phyloP scores from a whole-genome alignment of 2,329 filamentous ascomycete genomes.

The Colletotrichum australisinense region DNA sequence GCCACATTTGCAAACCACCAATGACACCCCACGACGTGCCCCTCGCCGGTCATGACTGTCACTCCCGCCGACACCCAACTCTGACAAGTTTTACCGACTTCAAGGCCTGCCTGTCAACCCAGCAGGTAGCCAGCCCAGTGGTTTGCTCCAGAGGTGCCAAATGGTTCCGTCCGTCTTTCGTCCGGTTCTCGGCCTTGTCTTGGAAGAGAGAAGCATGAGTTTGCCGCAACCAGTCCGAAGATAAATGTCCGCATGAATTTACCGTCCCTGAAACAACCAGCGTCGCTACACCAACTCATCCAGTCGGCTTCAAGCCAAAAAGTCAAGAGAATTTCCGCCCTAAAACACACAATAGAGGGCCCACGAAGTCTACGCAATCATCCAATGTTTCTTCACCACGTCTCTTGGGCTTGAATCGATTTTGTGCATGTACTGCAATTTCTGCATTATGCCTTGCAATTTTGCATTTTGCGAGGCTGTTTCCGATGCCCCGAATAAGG shows the following conservation, averaged over 20 bases:
- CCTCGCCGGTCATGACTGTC: conserved; percentile 19
- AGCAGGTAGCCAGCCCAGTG: background rate
- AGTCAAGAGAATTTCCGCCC: conserved; percentile 5
- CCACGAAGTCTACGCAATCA: conserved; percentile 10
- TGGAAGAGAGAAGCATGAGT: background rate
- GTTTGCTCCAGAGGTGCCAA: background rate
- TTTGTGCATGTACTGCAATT: background rate
- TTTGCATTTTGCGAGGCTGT: background rate
- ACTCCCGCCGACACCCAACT: conserved; percentile 15
- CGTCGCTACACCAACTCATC: conserved; percentile 20
- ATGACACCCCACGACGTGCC: conserved; percentile 1
- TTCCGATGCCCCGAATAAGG: conserved; percentile 2
- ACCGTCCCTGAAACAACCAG: conserved; percentile 19
- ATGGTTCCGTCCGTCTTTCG: background rate
- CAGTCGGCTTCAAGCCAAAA: conserved; percentile 13
- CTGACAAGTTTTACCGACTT: conserved; percentile 22
- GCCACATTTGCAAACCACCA: background rate
- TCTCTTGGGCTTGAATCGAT: conserved; percentile 3
- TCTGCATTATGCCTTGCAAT: conserved; percentile 17
- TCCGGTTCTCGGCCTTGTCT: conserved; percentile 30
- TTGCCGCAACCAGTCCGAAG: background rate
- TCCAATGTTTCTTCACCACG: conserved; percentile 12
- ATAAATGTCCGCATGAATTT: conserved; percentile 25
- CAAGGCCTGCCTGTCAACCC: background rate
- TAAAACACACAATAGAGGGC: conserved; percentile 2